These are phyloP conservation scores for Boletus pseudo-olivaceus DNA, from an alignment of 768 basidiomycete genomes.

Conservation along the genomic window DNA sequence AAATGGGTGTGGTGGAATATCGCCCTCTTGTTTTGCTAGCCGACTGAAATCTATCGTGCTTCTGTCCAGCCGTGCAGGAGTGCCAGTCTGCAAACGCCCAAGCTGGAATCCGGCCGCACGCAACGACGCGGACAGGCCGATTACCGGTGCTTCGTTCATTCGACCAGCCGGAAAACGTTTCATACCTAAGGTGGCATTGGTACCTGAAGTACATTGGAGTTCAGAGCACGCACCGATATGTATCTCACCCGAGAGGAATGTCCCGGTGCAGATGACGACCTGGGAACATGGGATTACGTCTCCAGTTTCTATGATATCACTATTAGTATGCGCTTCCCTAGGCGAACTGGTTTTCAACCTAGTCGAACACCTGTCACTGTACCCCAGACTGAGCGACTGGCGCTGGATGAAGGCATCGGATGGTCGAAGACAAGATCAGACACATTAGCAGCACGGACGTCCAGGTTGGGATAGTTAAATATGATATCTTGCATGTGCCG, in stretches of 20 bases:
- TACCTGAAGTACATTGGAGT: background rate
- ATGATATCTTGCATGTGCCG: constrained; percentile 72
- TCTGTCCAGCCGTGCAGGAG: constrained; percentile 75
- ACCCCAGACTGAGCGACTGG: constrained; percentile 40
- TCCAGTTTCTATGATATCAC: constrained; percentile 53
- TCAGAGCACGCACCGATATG: constrained; percentile 61
- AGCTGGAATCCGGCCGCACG: constrained; percentile 74
- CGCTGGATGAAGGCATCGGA: constrained; percentile 23
- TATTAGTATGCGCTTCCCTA: background rate
- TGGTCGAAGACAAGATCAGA: constrained; percentile 73
- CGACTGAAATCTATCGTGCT: constrained; percentile 66
- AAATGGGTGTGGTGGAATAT: constrained; percentile 64
- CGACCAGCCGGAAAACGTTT: constrained; percentile 77
- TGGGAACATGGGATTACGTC: constrained; percentile 73
- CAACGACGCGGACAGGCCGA: constrained; percentile 75
- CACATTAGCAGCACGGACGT: constrained; percentile 69
- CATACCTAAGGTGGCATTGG: constrained; percentile 42
- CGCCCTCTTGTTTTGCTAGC: constrained; percentile 64
- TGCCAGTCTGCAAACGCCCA: constrained; percentile 81
- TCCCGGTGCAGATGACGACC: constrained; percentile 88
- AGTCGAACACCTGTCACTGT: constrained; percentile 63
- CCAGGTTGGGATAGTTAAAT: constrained; percentile 62
- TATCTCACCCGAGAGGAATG: constrained; percentile 88
- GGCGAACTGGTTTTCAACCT: constrained; percentile 37
- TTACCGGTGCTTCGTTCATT: constrained; percentile 65